Base-by-base conservation (phyloP, 257 asterid genomes). In the Verbena officinalis region DNA sequence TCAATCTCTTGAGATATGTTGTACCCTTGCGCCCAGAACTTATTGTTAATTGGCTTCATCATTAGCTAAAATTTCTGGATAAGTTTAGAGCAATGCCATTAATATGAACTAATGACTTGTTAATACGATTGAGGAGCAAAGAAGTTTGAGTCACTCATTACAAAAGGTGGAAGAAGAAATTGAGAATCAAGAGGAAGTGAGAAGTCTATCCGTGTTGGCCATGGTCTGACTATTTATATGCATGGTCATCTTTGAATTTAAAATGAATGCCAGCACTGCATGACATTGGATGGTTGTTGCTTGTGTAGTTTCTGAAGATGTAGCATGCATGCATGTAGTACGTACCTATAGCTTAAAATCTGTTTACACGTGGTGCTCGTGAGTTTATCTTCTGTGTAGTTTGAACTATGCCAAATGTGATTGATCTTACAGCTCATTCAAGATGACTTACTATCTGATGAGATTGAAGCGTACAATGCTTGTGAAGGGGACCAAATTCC, bases 361-460 rank as follows among this genome's bases (percentile, higher is more conserved):
- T n/a, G n/a, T 62, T 59, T 22, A 53, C 60, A 66, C 45, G 39
- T 43, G 54, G 22, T 36, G 22, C 55, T 24, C 14, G 51, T 31
- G 49, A 15, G 27, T 44, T 49, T 21, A 7, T 46, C 58, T 62
- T 62, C 24, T 65, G 61, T 65, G 61, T 42, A 42, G 45, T 71
- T 49, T 55, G 69, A 54, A 69, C 33, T 68, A 34, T 67, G 65
- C 56, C 62, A 51, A 52, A 65, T 65, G 64, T 56, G 22, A 62
- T 66, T 72, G 65, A 57, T 73, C 68, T 66, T 51, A 72, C 94
- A 93, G 99, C 77, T 76, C 45, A 83, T 87, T 68, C 99, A 90
- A 43, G 97, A 93, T 62, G 84, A 87, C 72, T 64, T 90, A 66
- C 79, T 90, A 61, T 75, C 75, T 50, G 88, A 80, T 78, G 95